Conservation (phyloP, 2,329 filamentous ascomycete species). For the Rasamsonia emersonii region DNA sequence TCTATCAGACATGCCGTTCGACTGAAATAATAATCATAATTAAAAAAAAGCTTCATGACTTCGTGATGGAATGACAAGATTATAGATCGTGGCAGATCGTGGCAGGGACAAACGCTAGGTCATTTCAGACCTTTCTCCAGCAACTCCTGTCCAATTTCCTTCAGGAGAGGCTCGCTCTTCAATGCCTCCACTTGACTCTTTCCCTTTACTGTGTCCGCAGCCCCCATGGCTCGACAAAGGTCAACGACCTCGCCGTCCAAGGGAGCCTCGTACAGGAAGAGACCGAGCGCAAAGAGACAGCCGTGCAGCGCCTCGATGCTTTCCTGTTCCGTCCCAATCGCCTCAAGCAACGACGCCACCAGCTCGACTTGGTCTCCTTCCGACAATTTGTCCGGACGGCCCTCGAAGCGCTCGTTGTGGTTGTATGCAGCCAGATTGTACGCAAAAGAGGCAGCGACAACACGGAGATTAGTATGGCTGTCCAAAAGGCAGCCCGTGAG, state of each 20-base stretch:
- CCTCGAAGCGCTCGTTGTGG: conserved; percentile 54
- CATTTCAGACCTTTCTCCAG: conserved; percentile 29
- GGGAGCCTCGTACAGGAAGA: conserved; percentile 63
- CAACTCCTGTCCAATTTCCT: conserved; percentile 39
- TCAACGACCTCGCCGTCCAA: conserved; percentile 69
- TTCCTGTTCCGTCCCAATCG: conserved; percentile 47
- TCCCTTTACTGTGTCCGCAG: conserved; percentile 51
- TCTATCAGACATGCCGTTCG: too few relatives aligned
- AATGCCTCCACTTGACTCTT: conserved; percentile 48
- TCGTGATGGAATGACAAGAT: neutral
- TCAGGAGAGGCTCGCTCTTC: conserved; percentile 50
- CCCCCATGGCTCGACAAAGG: conserved; percentile 69
- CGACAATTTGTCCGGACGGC: conserved; percentile 49
- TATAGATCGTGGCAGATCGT: too few relatives aligned
- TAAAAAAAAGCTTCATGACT: too few relatives aligned
- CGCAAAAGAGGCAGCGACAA: conserved; percentile 71
- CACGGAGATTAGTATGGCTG: conserved; percentile 64
- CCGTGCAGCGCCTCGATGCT: conserved; percentile 65
- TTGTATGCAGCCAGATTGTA: conserved; percentile 73
- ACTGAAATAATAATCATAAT: too few relatives aligned
- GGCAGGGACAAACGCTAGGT: too few relatives aligned
- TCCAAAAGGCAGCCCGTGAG: conserved; percentile 74
- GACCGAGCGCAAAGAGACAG: conserved; percentile 65
- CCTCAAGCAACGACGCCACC: conserved; percentile 70
- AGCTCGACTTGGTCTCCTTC: conserved; percentile 72